These are phyloP conservation scores for Solanum ossicruentum DNA, from an alignment of 257 asterid genomes.

Conservation along the genomic window DNA sequence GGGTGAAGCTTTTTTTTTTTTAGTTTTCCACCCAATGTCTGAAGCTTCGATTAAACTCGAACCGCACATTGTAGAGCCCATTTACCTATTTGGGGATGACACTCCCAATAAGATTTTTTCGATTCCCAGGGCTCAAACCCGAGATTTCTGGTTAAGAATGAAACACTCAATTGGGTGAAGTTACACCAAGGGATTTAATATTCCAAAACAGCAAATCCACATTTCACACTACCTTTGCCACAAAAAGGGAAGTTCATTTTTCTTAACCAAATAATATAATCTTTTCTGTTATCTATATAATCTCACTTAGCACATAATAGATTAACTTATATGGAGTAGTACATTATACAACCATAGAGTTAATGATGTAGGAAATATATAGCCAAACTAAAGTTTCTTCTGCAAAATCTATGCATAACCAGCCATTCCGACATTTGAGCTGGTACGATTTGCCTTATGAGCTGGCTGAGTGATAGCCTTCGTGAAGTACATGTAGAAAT, in stretches of 20 bases:
- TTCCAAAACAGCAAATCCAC: no score
- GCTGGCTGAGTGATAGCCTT: constrained; percentile 59
- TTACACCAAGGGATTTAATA: no score
- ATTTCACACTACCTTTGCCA: background rate
- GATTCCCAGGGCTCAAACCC: no score
- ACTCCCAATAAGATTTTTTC: no score
- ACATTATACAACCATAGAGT: background rate
- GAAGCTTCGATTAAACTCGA: accelerated
- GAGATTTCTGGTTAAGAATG: no score
- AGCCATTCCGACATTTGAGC: constrained; percentile 46
- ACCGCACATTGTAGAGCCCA: accelerated
- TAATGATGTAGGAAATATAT: background rate
- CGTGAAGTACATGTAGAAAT: constrained; percentile 68
- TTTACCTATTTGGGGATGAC: no score
- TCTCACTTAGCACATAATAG: background rate
- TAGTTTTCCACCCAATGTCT: no score
- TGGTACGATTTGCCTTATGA: constrained; percentile 30
- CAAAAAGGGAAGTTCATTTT: background rate
- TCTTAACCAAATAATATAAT: background rate
- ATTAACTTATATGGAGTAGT: background rate
- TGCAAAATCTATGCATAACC: constrained; percentile 29
- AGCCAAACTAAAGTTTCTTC: background rate
- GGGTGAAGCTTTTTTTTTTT: no score
- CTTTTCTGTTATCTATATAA: background rate
- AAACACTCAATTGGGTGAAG: no score